These are phyloP conservation scores for Plectosphaerella cucumerina DNA, from an alignment of 2,329 filamentous ascomycete species.

Conservation along the genomic window DNA sequence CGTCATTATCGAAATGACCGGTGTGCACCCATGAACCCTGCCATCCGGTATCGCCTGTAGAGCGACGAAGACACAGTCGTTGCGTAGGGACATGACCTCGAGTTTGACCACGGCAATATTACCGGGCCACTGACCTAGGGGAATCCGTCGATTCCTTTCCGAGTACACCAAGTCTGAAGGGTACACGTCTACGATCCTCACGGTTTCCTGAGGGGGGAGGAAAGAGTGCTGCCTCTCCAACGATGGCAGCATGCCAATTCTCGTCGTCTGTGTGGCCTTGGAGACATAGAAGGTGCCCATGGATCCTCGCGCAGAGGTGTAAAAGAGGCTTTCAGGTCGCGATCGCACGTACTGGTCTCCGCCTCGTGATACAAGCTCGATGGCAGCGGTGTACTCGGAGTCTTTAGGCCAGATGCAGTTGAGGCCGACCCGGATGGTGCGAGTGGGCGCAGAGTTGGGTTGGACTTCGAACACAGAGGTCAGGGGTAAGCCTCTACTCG, in stretches of 20 bases:
- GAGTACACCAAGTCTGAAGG: not conserved
- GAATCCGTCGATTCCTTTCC: not conserved
- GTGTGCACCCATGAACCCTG: not conserved
- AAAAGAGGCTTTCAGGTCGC: not conserved
- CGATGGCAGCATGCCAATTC: not conserved
- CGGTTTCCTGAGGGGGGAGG: not conserved
- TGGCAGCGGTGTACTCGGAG: not conserved
- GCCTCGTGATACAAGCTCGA: not conserved
- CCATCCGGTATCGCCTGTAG: not conserved
- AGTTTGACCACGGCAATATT: not conserved
- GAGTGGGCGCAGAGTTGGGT: not conserved
- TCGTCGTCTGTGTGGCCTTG: not conserved
- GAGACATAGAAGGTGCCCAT: not conserved
- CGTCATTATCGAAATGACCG: not conserved
- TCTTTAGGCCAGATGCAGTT: not conserved
- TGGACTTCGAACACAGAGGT: not conserved
- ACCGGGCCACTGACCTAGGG: not conserved
- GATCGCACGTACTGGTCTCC: not conserved
- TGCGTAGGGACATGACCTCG: not conserved
- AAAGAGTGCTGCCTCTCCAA: not conserved
- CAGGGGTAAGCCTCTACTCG: not conserved
- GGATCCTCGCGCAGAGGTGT: not conserved
- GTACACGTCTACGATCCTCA: not conserved
- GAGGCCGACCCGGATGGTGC: not conserved
- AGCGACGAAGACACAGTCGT: not conserved